These are phyloP conservation scores for Xylaria sp. DNA, from an alignment of 2,329 filamentous ascomycete genomes.

Conservation along the genomic window DNA sequence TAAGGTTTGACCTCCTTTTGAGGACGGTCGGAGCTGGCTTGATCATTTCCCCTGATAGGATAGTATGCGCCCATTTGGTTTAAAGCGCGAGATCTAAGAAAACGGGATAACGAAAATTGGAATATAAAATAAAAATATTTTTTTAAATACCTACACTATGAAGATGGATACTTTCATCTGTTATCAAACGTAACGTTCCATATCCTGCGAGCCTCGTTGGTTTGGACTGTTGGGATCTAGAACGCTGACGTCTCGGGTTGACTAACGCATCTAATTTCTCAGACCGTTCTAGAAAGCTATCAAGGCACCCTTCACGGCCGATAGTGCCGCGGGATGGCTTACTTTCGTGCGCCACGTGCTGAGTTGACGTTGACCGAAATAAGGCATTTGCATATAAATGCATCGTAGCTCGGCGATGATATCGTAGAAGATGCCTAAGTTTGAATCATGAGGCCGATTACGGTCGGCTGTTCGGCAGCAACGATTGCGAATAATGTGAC, in stretches of 20 bases:
- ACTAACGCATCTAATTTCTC: not conserved
- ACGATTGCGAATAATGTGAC: not conserved
- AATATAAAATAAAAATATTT: not conserved
- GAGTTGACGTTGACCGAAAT: slow-evolving; percentile 4
- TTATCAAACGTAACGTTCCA: slow-evolving; percentile 14
- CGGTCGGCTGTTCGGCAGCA: not conserved
- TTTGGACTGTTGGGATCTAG: slow-evolving; percentile 24
- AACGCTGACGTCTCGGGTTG: slow-evolving; percentile 22
- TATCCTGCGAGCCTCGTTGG: slow-evolving; percentile 12
- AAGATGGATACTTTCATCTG: not conserved
- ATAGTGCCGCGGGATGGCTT: slow-evolving; percentile 15
- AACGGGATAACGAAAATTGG: not conserved
- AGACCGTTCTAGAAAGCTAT: slow-evolving; percentile 30
- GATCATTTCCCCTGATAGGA: not conserved
- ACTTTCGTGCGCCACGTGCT: slow-evolving; percentile 8
- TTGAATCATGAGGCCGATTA: slow-evolving; percentile 9
- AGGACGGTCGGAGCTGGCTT: not conserved
- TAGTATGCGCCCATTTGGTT: not conserved
- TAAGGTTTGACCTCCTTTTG: not conserved
- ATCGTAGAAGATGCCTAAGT: not conserved
- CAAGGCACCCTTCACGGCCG: not conserved
- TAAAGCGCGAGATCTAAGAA: not conserved
- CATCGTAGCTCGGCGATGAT: not conserved
- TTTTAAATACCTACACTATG: not conserved
- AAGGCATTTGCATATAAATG: not conserved